Base-by-base conservation (phyloP, 2,329 filamentous ascomycete genomes). In the Reticulascus tulasneorum region DNA sequence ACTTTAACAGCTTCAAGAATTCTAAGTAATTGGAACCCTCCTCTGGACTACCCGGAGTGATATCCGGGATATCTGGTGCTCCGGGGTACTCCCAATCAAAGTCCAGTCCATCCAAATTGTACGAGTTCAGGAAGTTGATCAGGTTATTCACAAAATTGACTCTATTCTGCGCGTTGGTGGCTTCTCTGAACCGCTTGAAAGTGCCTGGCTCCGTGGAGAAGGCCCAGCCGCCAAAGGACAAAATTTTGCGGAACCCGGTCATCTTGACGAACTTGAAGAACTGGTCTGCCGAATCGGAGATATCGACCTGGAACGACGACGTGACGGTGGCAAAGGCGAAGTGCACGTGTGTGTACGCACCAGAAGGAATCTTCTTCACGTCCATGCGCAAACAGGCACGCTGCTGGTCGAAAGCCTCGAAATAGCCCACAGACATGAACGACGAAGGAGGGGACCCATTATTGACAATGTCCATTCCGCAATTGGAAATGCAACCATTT, bases 141-240 rank as follows among this genome's bases (percentile, higher is more conserved):
- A 53, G 20, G 44, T 56, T 50, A 21, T 52, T 36, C 15, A 50
- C 36, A 38, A 64, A 49, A 1, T 12, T 51, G 18, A 46, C 31
- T 1, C 55, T 47, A 28, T 67, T 63, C 0, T 34, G 51, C 1
- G 11, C 38, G 40, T 34, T 38, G 4, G 59, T 52, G 9, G 39
- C 59, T 5, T 60, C 20, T 0, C 62, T 50, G 28, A 66, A 51
- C 11, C 64, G 58, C 7, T 30, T 21, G 25, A 51, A 62, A 0
- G 59, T 62, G 5, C 27, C 38, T 0, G 47, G 39, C 13, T 51
- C 44, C 1, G 62, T 67, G 1, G 53, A 59, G 37, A 58, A 63
- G 0, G 38, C 47, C 64, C 62, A 67, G 8, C 64, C 64, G 10
- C 64, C 63, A 33, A 69, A 57, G 0, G 59, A 54, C 3, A 66